Base-by-base conservation (phyloP, 768 basidiomycete genomes). In the Lentinus brumalis region DNA sequence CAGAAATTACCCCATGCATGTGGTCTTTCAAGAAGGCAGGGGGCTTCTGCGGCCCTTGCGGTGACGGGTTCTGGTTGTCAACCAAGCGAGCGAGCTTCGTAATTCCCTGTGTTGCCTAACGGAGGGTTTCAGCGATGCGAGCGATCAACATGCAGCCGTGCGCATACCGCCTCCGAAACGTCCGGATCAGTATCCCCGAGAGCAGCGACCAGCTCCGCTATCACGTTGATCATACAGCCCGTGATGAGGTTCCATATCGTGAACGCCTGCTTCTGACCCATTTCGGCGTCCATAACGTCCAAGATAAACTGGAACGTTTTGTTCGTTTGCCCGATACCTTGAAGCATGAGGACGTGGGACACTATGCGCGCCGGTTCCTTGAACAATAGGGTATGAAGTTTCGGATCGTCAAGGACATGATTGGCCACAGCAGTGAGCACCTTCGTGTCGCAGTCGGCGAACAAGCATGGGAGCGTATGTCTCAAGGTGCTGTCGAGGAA, bases 1-100 rank as follows among this genome's bases (percentile, higher is more conserved):
- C 80, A 0, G 92, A 86, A 18, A 98, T 87, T 56, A 98, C 79
- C 1, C 92, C 96, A 6, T 97, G 83, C 76, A 96, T 88, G 64
- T 93, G 83, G 8, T 78, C 78, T 72, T 88, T 87, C 50, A 98
- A 77, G 57, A 94, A 89, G 0, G 74, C 72, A 81, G 79, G 91
- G 72, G 58, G 2, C 14, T 49, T 21, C 18, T 12, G 8, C 11
- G 21, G 14, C 8, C 44, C n/a, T 30, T 49, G 21, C 35, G 35
- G 35, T 35, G 11, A 35, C 35, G 35, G 35, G 35, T 59, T 65
- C 66, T 40, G 51, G 64, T 59, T 39, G 61, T 49, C 58, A 62
- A 75, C 60, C 44, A 74, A 64, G 31, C 76, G 69, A 39, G 78
- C 76, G 4, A 85, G 77, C 57, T 78, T 79, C 59, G 70, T 66